Percentiles rank a stretch among this genome's conserved stretches.
phyloP scores from a whole-genome alignment of 257 asterid genomes.

The Echium plantagineum region DNA sequence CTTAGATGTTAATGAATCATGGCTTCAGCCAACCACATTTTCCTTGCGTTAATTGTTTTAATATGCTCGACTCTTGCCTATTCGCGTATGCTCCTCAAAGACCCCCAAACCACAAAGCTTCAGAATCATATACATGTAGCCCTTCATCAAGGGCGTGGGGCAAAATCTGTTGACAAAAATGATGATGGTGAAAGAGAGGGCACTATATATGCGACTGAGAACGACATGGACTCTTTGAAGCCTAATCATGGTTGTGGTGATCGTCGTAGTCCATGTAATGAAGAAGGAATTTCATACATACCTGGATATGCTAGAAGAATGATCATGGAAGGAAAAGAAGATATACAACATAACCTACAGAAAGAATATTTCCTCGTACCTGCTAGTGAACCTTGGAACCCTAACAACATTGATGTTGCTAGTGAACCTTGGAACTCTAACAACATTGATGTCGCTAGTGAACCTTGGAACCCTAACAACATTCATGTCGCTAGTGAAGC shows the following conservation, averaged over 20 bases:
- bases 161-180: background rate
- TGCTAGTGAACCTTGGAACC: background rate
- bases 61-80: conserved; percentile 1
- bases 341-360: too few relatives aligned
- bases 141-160: background rate
- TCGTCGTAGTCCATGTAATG: background rate
- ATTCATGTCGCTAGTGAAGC: too few relatives aligned
- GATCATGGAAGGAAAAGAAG: background rate
- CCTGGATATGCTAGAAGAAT: background rate
- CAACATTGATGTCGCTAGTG: too few relatives aligned
- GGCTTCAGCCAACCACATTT: conserved; percentile 8
- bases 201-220: too few relatives aligned
- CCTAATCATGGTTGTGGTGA: background rate
- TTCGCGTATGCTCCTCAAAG: background rate
- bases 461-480: too few relatives aligned
- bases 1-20: background rate
- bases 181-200: too few relatives aligned
- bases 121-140: background rate
- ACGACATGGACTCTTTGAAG: background rate
- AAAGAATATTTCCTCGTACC: too few relatives aligned
- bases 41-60: conserved; percentile 2
- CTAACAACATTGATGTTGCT: background rate
- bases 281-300: background rate
- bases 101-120: background rate
- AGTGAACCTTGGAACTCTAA: too few relatives aligned